These are phyloP conservation scores for Phytophthora tubulina DNA, from an alignment of 352 stramenopile genomes.

Conservation along the genomic window DNA sequence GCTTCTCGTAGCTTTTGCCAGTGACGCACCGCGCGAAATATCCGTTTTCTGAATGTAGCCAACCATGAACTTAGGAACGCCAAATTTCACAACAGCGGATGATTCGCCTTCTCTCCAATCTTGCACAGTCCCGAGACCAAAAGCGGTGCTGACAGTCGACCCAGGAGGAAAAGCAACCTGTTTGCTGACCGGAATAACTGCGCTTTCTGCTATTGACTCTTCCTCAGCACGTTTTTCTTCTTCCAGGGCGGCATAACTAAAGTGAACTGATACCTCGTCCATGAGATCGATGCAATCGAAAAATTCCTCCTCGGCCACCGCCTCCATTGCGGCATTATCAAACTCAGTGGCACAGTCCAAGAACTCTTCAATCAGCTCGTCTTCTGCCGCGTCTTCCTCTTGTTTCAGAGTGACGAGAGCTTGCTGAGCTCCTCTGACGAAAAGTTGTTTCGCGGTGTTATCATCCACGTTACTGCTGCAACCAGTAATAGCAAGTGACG, in stretches of 20 bases:
- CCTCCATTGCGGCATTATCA: conserved; percentile 63
- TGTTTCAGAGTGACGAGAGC: conserved; percentile 46
- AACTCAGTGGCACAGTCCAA: conserved; percentile 78
- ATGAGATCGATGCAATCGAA: conserved; percentile 85
- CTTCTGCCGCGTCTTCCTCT: conserved; percentile 51
- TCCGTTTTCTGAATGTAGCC: conserved; percentile 76
- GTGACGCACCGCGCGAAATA: conserved; percentile 62
- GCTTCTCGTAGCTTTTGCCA: conserved; percentile 54
- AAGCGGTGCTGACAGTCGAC: conserved; percentile 68
- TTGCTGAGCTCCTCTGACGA: conserved; percentile 35
- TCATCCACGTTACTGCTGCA: conserved; percentile 12
- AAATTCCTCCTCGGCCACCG: conserved; percentile 86
- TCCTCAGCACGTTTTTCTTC: conserved; percentile 31
- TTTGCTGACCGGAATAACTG: conserved; percentile 3
- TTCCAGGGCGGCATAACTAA: conserved; percentile 35
- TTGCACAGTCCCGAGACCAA: conserved; percentile 70
- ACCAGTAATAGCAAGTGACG: conserved; percentile 17
- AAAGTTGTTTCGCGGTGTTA: conserved; percentile 19
- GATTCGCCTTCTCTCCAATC: conserved; percentile 49
- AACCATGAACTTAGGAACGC: conserved; percentile 43
- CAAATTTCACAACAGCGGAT: conserved; percentile 60
- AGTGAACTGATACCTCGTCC: conserved; percentile 60
- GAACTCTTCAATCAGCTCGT: conserved; percentile 84
- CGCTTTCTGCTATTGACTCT: conserved; percentile 16
- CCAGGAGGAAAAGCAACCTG: conserved; percentile 58